Conservation (phyloP, 2,329 filamentous ascomycete species). For the Aquanectria penicillioides region DNA sequence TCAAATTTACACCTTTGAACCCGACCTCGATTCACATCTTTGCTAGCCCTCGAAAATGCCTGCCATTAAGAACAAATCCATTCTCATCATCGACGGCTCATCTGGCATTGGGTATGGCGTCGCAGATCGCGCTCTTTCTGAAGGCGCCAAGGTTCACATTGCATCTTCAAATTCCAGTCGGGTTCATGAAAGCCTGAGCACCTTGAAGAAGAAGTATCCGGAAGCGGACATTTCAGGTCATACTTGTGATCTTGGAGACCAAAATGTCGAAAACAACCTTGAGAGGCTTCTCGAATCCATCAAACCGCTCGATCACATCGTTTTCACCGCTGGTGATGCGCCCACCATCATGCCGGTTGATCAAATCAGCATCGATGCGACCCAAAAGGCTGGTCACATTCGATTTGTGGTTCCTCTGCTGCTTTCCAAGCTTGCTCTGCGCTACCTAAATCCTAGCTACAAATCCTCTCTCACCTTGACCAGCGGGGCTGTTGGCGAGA, state of each 20-base stretch:
- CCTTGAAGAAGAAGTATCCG: slow-evolving; percentile 25
- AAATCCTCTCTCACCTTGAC: slow-evolving; percentile 33
- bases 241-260: slow-evolving; percentile 28
- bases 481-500: slow-evolving; percentile 25
- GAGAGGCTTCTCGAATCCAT: slow-evolving; percentile 23
- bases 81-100: slow-evolving; percentile 36
- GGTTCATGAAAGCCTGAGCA: slow-evolving; percentile 17
- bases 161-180: slow-evolving; percentile 26
- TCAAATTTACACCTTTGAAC: no score
- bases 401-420: slow-evolving; percentile 33
- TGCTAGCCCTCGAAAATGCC: no score
- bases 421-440: slow-evolving; percentile 31
- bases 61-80: slow-evolving; percentile 5
- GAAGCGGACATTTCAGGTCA: slow-evolving; percentile 29
- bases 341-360: slow-evolving; percentile 27
- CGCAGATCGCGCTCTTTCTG: slow-evolving; percentile 29
- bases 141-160: slow-evolving; percentile 29
- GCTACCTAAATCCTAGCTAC: slow-evolving; percentile 24
- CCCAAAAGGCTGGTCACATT: slow-evolving; percentile 29
- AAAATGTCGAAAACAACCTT: slow-evolving; percentile 27
- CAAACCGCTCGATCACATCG: slow-evolving; percentile 30
- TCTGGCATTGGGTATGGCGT: slow-evolving; percentile 36
- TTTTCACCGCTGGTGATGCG: slow-evolving; percentile 32
- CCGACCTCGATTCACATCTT: no score
- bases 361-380: slow-evolving; percentile 20